Evolutionary conservation across 768 basidiomycete genomes (phyloP), one percentile per base, ranked within the genome.

Genomic region (Clavulina sp.): DNA sequence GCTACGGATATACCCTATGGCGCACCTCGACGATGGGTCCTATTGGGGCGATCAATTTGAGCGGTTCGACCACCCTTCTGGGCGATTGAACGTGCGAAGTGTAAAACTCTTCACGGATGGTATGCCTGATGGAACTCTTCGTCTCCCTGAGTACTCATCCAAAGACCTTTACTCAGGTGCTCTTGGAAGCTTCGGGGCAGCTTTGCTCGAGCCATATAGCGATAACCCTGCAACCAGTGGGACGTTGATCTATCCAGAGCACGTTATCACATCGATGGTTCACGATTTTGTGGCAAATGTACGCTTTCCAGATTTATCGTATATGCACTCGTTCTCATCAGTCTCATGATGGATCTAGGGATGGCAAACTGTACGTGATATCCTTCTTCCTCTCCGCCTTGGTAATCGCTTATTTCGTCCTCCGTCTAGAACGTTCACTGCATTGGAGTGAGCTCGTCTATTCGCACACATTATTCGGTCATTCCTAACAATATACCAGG

Each of bases 171-270:
- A 32, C 52, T 4, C 49, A 82, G 81, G 91, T 38, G 92, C 92
- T 0, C 73, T 97, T 3, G 88, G 93, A 0, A 86, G 84, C 1
- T 86, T 84, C 72, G 92, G 93, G 4, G 91, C 93, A 0, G 91
- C 93, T 0, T 70, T 97, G 52, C 66, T 85, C 4, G 73, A 80
- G 47, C 85, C 88, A 18, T 97, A 95, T 62, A 73, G 78, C 0
- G 86, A 93, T 63, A 76, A 82, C 21, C 79, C 84, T 1, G 71
- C 75, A 0, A 77, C 75, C 24, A 69, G 61, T 5, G 92, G 92
- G 1, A 69, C 86, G 51, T 71, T 96, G 71, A 72, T 76, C 24
- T 68, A 68, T 49, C 66, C 71, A 2, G 72, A 77, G 21, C 71
- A 75, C 18, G 67, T 65, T 1, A 68, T 92, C 52, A 62, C 68